Evolutionary conservation across 345 rosid species (phyloP), one percentile per base, ranked within the genome.

Genomic region (Schrenkiella parvula): DNA sequence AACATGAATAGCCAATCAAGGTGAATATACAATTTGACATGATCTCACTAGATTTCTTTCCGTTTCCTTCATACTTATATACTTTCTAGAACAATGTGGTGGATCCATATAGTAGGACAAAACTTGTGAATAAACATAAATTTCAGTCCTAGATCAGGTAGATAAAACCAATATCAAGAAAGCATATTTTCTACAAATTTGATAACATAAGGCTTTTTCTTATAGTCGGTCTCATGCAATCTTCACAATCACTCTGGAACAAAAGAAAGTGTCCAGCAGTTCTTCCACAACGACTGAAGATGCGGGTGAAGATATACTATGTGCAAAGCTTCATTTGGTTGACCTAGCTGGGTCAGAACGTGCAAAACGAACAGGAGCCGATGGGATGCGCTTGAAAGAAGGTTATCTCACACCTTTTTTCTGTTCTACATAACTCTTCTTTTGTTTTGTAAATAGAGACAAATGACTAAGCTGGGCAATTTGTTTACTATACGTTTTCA

Each of bases 1-100:
- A 92, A 92, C 48, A 95, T 95, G 99, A 92, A 95, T 71, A 95
- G 91, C 71, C 99, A 92, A 71, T 95, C 99, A 11, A 95, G 99
- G 99, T 91, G 54, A 22, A 17, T 28, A 1, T 12, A 47, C 22
- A 2, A 6, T 17, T 14, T 60, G 37, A 23, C 44, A 21, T 68
- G 47, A 15, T 65, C 28, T 47, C 69, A 60, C 25, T 41, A 39
- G 12, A 19, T 19, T 15, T 41, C 22, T 2, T 18, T 37, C 41
- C 1, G 9, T 8, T 48, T 15, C 34, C 59, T 70, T 59, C 42
- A 26, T 26, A 50, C 39, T 13, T 37, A 3, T 13, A 17, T 41
- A 42, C 39, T 29, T 53, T n/a, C 23, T 14, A 43, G 22, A 68
- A 29, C 22, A 28, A 41, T 68, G 53, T 68, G 11, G 64, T 62